Base-by-base conservation (phyloP, 2,329 filamentous ascomycete genomes). In the Penicillium verrucosum region DNA sequence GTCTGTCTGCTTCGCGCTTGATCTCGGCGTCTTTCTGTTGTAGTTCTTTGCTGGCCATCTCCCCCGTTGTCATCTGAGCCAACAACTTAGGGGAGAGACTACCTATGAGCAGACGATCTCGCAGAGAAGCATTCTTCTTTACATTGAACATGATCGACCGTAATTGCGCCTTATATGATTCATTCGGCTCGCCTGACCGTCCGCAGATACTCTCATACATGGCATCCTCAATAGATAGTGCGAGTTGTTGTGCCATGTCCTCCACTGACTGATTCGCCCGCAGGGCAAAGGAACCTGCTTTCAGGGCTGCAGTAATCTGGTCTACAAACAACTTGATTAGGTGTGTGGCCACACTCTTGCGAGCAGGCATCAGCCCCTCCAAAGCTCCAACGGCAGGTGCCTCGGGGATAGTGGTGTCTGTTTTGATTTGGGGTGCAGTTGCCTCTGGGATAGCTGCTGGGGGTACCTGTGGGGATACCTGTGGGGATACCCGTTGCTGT, bases 11-110 rank as follows among this genome's bases (percentile, higher is more conserved):
- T 54, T 81, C 80, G 14, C 78, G 74, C 64, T 81, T 80, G 58
- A 85, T 81, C 60, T 82, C 80, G 30, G 79, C 78, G 55, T 85
- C 81, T 64, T 78, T 80, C 60, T 81, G 79, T 54, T 96, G 91
- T 68, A 92, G 82, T 72, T 97, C 92, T 62, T 95, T 89, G 55
- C 90, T 96, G 1, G 92, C 92, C 81, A 99, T 90, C 68, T 97
- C 90, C 69, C 94, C 89, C 1, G 89, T 85, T 14, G 85, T 87
- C 94, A 99, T 97, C 51, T 84, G 84, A n/a, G 90, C 89, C 44
- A 99, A 81, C 55, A 85, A 85, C n/a, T 87, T 80, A 0, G 93
- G 85, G 7, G 87, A 85, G 36, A 97, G 78, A 32, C 82, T 85
- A 51, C 85, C 84, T 60, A 84, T 83, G n/a, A 97, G 79, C 51